These are phyloP conservation scores for Candida suzukii DNA, from an alignment of 805 yeast species.

Conservation along the genomic window DNA sequence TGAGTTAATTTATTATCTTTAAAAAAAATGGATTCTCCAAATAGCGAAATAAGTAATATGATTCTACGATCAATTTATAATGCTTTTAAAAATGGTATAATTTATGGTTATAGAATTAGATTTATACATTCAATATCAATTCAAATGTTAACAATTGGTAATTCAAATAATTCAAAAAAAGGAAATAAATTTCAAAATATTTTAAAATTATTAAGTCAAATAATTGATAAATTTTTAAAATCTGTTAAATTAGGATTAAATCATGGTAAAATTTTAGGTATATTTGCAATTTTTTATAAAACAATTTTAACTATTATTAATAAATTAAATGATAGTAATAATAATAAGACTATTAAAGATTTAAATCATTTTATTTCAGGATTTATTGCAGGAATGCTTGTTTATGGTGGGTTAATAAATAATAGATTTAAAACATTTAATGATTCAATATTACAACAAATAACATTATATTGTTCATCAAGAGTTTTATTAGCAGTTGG, in stretches of 20 bases:
- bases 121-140: slow-evolving; percentile 22
- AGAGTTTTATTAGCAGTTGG: slow-evolving; percentile 60
- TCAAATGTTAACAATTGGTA: slow-evolving; percentile 16
- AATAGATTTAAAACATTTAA: slow-evolving; percentile 6
- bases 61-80: not conserved
- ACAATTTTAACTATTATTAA: slow-evolving; percentile 5
- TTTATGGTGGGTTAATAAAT: slow-evolving; percentile 23
- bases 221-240: slow-evolving; percentile 10
- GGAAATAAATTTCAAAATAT: slow-evolving; percentile 1
- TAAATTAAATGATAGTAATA: not conserved
- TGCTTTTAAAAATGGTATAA: slow-evolving; percentile 21
- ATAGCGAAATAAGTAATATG: not conserved
- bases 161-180: not conserved
- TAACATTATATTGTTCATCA: slow-evolving; percentile 67
- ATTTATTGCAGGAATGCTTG: slow-evolving; percentile 20
- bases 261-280: slow-evolving; percentile 25
- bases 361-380: slow-evolving; percentile 22
- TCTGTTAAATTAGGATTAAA: slow-evolving; percentile 19
- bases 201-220: slow-evolving; percentile 4
- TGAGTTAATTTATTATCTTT: no score
- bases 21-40: not conserved
- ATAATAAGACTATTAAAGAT: not conserved
- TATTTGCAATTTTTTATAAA: slow-evolving; percentile 23
- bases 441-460: slow-evolving; percentile 52
- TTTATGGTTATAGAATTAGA: slow-evolving; percentile 25